These are phyloP conservation scores for Sphaerulina vaccinii DNA, from an alignment of 2,329 filamentous ascomycete species.

Conservation along the genomic window DNA sequence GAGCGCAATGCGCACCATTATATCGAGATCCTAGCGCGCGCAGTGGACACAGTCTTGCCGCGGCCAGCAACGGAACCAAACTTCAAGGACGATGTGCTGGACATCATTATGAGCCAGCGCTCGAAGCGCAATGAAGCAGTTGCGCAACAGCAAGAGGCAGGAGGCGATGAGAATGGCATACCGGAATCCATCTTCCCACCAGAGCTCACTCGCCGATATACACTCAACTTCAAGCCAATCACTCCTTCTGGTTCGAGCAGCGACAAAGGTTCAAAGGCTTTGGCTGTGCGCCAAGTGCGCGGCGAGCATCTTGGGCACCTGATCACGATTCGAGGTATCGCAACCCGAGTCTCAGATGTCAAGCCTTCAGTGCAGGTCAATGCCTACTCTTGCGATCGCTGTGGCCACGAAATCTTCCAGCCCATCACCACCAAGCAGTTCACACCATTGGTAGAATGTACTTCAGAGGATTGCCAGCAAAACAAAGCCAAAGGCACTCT, in stretches of 20 bases:
- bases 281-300: constrained; percentile 90
- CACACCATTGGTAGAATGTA: constrained; percentile 79
- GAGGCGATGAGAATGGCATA: constrained; percentile 52
- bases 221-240: constrained; percentile 90
- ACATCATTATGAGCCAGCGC: constrained; percentile 92
- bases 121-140: constrained; percentile 81
- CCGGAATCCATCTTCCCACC: constrained; percentile 81
- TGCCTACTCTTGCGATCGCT: constrained; percentile 95
- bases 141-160: constrained; percentile 42
- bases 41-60: constrained; percentile 84
- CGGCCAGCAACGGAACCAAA: constrained; percentile 72
- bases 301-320: constrained; percentile 90
- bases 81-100: constrained; percentile 97
- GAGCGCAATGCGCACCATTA: constrained; percentile 93
- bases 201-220: constrained; percentile 89
- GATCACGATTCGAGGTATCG: constrained; percentile 91
- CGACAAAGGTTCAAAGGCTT: constrained; percentile 57
- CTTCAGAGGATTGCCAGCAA: constrained; percentile 81
- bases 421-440: constrained; percentile 89
- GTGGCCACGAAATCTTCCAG: constrained; percentile 96
- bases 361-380: constrained; percentile 98
- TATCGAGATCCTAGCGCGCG: constrained; percentile 83
- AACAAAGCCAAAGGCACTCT: constrained; percentile 94
- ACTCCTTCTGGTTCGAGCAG: constrained; percentile 68
- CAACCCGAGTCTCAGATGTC: constrained; percentile 93